Evolutionary conservation across 352 stramenopile species (phyloP).

Genomic region (Phytophthora fragariaefolia): DNA sequence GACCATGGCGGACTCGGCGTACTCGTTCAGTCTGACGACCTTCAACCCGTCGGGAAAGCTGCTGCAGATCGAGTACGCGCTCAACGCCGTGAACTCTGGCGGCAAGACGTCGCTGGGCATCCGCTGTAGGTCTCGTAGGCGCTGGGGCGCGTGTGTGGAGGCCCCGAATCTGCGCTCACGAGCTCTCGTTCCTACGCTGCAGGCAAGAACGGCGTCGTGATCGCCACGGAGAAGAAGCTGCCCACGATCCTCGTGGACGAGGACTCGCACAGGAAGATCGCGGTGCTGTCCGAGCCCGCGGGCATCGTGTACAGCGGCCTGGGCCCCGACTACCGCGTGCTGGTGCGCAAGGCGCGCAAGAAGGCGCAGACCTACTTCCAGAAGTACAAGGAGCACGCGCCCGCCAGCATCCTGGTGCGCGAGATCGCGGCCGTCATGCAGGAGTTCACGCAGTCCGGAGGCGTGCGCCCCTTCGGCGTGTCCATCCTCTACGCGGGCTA

Average conservation of each 20-base stretch:
- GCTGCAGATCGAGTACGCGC: constrained; percentile 99
- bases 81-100: constrained; percentile 98
- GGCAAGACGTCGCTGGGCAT: constrained; percentile 98
- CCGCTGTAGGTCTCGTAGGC: constrained; percentile 67
- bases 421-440: constrained; percentile 98
- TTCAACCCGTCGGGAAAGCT: constrained; percentile 99
- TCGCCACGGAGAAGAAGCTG: constrained; percentile 99
- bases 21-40: constrained; percentile 99
- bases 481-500: constrained; percentile 98
- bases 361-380: constrained; percentile 96
- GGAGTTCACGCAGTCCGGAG: constrained; percentile 98
- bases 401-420: constrained; percentile 96
- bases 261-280: constrained; percentile 96
- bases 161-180: constrained; percentile 1
- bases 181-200: constrained; percentile 7
- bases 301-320: constrained; percentile 98
- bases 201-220: constrained; percentile 99
- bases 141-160: neutral
- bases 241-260: constrained; percentile 96
- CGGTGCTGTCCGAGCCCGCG: constrained; percentile 91
- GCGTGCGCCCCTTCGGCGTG: constrained; percentile 99
- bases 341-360: constrained; percentile 97
- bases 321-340: constrained; percentile 98
- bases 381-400: constrained; percentile 96
- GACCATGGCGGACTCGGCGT: constrained; percentile 96